Evolutionary conservation across 2,329 filamentous ascomycete genomes (phyloP).

Genomic region (Fusarium nematophilum): DNA sequence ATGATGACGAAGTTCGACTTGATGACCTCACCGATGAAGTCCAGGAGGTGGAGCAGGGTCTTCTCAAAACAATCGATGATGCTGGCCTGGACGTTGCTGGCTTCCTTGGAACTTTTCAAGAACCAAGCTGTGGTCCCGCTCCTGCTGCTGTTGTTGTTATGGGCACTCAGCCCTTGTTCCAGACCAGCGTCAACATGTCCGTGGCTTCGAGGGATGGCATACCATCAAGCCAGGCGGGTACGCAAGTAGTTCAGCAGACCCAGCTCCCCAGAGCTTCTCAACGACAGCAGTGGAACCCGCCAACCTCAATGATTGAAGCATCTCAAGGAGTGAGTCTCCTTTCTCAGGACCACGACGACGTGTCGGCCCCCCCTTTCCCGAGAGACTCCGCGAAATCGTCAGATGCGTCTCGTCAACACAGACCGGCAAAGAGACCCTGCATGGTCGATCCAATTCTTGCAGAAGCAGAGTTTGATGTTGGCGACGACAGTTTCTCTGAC

Average conservation of each 20-base stretch:
- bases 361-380: slow-evolving; percentile 40
- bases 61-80: slow-evolving; percentile 56
- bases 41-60: slow-evolving; percentile 54
- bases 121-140: slow-evolving; percentile 14
- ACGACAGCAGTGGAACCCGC: slow-evolving; percentile 38
- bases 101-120: slow-evolving; percentile 48
- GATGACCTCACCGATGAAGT: slow-evolving; percentile 61
- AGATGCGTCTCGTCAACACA: slow-evolving; percentile 9
- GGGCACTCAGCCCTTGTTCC: slow-evolving; percentile 56
- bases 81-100: slow-evolving; percentile 58
- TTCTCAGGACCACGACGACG: slow-evolving; percentile 39
- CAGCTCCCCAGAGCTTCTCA: slow-evolving; percentile 53
- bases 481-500: slow-evolving; percentile 46
- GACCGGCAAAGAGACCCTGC: slow-evolving; percentile 6
- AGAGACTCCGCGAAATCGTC: slow-evolving; percentile 31
- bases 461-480: slow-evolving; percentile 39
- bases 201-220: slow-evolving; percentile 49
- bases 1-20: slow-evolving; percentile 62
- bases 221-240: slow-evolving; percentile 48
- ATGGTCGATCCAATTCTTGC: slow-evolving; percentile 7
- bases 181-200: slow-evolving; percentile 48
- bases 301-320: slow-evolving; percentile 30
- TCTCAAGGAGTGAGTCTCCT: slow-evolving; percentile 38
- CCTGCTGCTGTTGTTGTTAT: slow-evolving; percentile 50
- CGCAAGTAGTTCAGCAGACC: slow-evolving; percentile 65